A percentile compares a stretch with the other conserved stretches of the same genome.
These are phyloP conservation scores for Phytopythium ostracodes DNA, from an alignment of 352 stramenopile genomes.

Conservation along the genomic window DNA sequence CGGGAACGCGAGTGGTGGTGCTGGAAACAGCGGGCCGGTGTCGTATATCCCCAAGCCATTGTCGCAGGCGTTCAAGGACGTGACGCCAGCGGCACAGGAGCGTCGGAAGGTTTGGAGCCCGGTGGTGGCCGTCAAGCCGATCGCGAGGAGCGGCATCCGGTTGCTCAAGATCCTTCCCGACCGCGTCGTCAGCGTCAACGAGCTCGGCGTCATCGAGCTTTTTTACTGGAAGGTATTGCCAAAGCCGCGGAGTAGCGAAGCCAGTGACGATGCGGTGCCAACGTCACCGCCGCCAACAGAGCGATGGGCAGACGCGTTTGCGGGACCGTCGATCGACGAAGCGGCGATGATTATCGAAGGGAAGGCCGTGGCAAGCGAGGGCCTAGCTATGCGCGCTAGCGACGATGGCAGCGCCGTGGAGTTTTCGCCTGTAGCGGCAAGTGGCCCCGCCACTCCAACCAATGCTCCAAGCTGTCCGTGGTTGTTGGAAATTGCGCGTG, in stretches of 20 bases:
- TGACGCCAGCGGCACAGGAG: slow-evolving; percentile 45
- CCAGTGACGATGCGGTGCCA: background rate
- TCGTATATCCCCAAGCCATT: slow-evolving; percentile 44
- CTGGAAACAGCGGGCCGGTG: slow-evolving; percentile 6
- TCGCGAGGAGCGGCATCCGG: slow-evolving; percentile 49
- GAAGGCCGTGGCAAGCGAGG: background rate
- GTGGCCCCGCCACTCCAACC: background rate
- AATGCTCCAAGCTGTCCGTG: slow-evolving; percentile 41
- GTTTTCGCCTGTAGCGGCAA: background rate
- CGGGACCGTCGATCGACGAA: background rate
- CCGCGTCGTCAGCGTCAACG: slow-evolving; percentile 76
- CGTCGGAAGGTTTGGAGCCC: slow-evolving; percentile 56
- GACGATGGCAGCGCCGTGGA: slow-evolving; percentile 1
- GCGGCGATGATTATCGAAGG: slow-evolving; percentile 2
- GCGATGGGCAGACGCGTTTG: slow-evolving; percentile 5
- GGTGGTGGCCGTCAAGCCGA: slow-evolving; percentile 50
- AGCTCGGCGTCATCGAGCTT: slow-evolving; percentile 81
- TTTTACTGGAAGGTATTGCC: slow-evolving; percentile 81
- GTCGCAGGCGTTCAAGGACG: slow-evolving; percentile 63
- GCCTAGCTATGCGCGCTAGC: background rate
- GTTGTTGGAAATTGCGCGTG: slow-evolving; percentile 61
- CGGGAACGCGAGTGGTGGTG: background rate
- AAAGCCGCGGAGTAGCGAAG: slow-evolving; percentile 23
- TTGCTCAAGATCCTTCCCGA: slow-evolving; percentile 74
- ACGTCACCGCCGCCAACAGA: slow-evolving; percentile 1